Percentiles rank a stretch among this genome's conserved stretches.
Evolutionary conservation across 371 early-diverging fungal species (phyloP).

Genomic region (Rhizopus arrhizus): DNA sequence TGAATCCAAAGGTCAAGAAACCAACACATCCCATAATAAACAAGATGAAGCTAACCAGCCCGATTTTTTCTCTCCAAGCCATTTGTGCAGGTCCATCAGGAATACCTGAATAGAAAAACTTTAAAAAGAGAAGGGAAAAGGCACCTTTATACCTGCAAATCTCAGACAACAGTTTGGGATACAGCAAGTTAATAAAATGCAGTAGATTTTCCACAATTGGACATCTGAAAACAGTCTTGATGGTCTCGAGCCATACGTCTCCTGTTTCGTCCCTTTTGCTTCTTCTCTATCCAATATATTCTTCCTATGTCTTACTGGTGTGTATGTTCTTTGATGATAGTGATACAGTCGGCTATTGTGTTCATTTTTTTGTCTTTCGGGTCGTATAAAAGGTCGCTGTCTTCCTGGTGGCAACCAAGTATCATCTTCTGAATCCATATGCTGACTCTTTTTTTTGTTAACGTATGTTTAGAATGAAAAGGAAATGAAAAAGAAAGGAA

Average conservation of each 20-base stretch:
- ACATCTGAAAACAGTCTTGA: slow-evolving; percentile 7
- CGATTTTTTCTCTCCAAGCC: slow-evolving; percentile 87
- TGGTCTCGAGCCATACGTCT: slow-evolving; percentile 4
- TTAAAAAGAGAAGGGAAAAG: not conserved
- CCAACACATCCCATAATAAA: slow-evolving; percentile 54
- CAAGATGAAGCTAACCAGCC: slow-evolving; percentile 69
- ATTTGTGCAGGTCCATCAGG: slow-evolving; percentile 57
- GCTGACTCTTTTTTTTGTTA: no score
- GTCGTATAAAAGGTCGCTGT: slow-evolving; percentile 70
- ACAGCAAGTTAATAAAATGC: slow-evolving; percentile 54
- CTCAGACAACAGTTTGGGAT: slow-evolving; percentile 33
- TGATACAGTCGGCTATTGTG: slow-evolving; percentile 59
- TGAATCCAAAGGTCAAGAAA: slow-evolving; percentile 65
- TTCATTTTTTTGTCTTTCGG: slow-evolving; percentile 68
- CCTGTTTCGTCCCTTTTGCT: slow-evolving; percentile 6
- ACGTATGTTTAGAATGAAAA: no score
- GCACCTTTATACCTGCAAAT: slow-evolving; percentile 10
- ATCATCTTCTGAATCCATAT: no score
- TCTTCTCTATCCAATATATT: slow-evolving; percentile 39
- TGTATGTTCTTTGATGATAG: slow-evolving; percentile 47
- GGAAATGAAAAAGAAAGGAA: no score
- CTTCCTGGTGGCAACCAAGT: slow-evolving; percentile 19
- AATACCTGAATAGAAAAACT: slow-evolving; percentile 36
- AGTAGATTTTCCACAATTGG: slow-evolving; percentile 49
- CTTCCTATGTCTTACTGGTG: slow-evolving; percentile 35